Evolutionary conservation across 192 early-diverging fungal genomes (phyloP), one percentile per base, ranked within the genome.

Genomic region (Spizellomyces sp.): DNA sequence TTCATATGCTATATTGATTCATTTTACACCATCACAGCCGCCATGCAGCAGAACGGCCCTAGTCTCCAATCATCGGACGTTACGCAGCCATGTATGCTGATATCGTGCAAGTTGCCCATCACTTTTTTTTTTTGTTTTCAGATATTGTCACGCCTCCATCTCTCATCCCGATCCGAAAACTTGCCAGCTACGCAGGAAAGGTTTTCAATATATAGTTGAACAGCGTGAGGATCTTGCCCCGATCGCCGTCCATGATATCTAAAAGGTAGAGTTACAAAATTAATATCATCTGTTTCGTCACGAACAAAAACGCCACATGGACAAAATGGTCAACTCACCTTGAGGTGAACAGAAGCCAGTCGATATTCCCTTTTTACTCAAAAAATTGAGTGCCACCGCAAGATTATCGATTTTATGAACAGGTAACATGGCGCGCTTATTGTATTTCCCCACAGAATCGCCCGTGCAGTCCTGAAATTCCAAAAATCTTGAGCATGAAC

Each of bases 371-470:
- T 80, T 73, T 46, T 81, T 79, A 5, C 8, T 36, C 63, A 78
- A 75, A 46, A 83, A 85, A 45, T 69, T 64, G 41, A 85, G 69
- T 9, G 71, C 77, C 2, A 85, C 84, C 3, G 79, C 72, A 45
- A 79, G 63, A 54, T 85, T 85, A 68, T 85, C 84, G 41, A 81
- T 69, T n/a, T 69, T 69, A 50, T 83, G 84, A 5, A 83, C 81
- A n/a, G 81, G 77, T 9, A 85, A 65, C 66, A 81, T 77, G 12
- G 76, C 74, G n/a, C 75, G 78, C 64, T 85, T 85, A 69, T 80
- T 81, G 77, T 85, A 85, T 46, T 78, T 80, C 45, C 84, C 84
- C 5, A 83, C 84, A 8, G 66, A 54, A 56, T 79, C 73, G 17
- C 78, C 78, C 21, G 79, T 79, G 19, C 52, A 52, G 41, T 67